These are phyloP conservation scores for Pichia sp. DNA, from an alignment of 1,139 yeast genomes.

Conservation along the genomic window DNA sequence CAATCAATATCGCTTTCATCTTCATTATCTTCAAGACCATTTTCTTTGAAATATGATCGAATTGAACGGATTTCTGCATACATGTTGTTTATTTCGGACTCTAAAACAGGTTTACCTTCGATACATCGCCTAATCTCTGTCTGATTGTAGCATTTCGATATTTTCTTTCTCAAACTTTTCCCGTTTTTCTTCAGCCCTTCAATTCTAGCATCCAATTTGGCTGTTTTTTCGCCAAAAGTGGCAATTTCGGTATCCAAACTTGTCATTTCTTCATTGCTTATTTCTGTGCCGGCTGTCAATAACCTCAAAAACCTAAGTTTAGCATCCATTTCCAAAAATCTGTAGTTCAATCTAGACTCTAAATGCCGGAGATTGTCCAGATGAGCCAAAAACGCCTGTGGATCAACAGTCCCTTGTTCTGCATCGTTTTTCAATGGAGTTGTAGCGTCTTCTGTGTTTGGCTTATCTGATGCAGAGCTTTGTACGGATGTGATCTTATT, in stretches of 20 bases:
- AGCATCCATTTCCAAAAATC: conserved; percentile 61
- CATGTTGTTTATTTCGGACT: conserved; percentile 10
- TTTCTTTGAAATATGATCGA: conserved; percentile 13
- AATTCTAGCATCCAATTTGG: conserved; percentile 1
- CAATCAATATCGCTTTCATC: conserved; percentile 1
- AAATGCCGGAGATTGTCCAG: conserved; percentile 5
- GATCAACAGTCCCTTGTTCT: background rate
- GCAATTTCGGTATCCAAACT: conserved; percentile 5
- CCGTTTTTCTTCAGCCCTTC: conserved; percentile 9
- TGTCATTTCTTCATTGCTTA: conserved; percentile 24
- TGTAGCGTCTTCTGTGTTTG: conserved; percentile 3
- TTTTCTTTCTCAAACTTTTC: conserved; percentile 10
- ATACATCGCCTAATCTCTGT: conserved; percentile 12
- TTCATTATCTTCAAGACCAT: conserved; percentile 10
- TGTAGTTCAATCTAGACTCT: conserved; percentile 39
- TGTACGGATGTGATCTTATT: background rate
- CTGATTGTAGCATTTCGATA: conserved; percentile 12
- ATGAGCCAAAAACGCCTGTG: conserved; percentile 1
- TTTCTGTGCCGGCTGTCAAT: conserved; percentile 29
- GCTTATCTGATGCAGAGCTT: background rate
- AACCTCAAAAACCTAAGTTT: conserved; percentile 50
- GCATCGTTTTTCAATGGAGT: background rate
- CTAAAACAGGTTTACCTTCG: conserved; percentile 12
- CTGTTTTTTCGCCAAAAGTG: background rate
- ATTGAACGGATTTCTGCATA: conserved; percentile 2